Percentiles rank a stretch among this genome's conserved stretches.
Conservation (phyloP, 345 rosid species). For the Lenwebbia sp. region DNA sequence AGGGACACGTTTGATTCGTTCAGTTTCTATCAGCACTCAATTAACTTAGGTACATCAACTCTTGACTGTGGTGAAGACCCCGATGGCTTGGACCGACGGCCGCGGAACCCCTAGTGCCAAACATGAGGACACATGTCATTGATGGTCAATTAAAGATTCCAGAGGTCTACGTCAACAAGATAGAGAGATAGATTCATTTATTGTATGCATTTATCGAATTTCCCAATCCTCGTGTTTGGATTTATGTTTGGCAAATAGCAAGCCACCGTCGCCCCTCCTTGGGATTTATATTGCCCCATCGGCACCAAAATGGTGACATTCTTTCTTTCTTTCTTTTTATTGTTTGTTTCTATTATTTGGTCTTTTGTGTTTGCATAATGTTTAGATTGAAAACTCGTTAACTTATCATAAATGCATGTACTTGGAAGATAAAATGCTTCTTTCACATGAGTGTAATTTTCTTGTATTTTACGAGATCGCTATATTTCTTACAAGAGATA, state of each 20-base stretch:
- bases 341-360: background rate
- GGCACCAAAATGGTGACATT: background rate
- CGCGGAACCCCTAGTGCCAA: background rate
- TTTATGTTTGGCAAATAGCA: background rate
- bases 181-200: background rate
- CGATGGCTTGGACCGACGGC: background rate
- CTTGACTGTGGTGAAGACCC: background rate
- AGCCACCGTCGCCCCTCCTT: background rate
- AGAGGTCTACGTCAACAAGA: background rate
- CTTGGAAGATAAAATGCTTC: background rate
- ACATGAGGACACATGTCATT: background rate
- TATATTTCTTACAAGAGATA: background rate
- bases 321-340: too few species aligned
- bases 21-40: background rate
- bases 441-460: background rate
- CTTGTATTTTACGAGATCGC: background rate
- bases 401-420: background rate
- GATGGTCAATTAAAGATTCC: background rate
- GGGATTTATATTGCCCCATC: background rate
- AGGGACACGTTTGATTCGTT: background rate
- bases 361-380: background rate
- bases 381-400: background rate
- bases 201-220: background rate
- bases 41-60: background rate
- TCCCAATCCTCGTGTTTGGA: background rate